Base-by-base conservation (phyloP, 139 green algal genomes). In the Chlamydomonas asymmetrica region DNA sequence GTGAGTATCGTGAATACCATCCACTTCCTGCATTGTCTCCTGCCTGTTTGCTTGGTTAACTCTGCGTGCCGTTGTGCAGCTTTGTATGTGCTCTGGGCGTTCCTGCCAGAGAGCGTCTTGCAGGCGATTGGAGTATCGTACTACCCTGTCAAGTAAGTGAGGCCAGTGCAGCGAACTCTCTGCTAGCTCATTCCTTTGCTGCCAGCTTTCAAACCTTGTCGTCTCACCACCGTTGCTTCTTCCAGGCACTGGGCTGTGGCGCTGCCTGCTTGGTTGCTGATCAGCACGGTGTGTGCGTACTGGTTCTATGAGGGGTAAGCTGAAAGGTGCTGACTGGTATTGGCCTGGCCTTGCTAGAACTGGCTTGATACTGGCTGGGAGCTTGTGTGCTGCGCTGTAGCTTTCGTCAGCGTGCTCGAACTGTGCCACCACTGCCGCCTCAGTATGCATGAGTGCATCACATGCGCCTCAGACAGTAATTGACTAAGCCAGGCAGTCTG, bases 191-290 rank as follows among this genome's bases (percentile, higher is more conserved):
- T 37, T 48, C 7, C 9, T 18, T 27, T 22, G 39, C 22, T n/a
- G n/a, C n/a, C n/a, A n/a, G n/a, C n/a, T n/a, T n/a, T n/a, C n/a
- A n/a, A n/a, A n/a, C n/a, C n/a, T n/a, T n/a, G n/a, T n/a, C n/a
- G n/a, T n/a, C n/a, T n/a, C n/a, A n/a, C n/a, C n/a, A n/a, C n/a
- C n/a, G n/a, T n/a, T n/a, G n/a, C n/a, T n/a, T n/a, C n/a, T n/a
- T n/a, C n/a, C n/a, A 85, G 80, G 75, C 52, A 90, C 34, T 94
- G 89, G 89, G 89, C 89, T 0, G 39, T 93, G 5, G 85, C 89
- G 25, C 35, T 90, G 4, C 89, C 89, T 1, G 40, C 78, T 4
- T 93, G 88, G 87, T 27, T 88, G 0, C 82, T 88, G 20, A 48
- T 88, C 0, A 77, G 63, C 4, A 49, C 92, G 3, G 40, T 92